A percentile compares a stretch with the other conserved stretches of the same genome.
Evolutionary conservation across 1,139 yeast genomes (phyloP).

Genomic region (Williopsis jadinii): DNA sequence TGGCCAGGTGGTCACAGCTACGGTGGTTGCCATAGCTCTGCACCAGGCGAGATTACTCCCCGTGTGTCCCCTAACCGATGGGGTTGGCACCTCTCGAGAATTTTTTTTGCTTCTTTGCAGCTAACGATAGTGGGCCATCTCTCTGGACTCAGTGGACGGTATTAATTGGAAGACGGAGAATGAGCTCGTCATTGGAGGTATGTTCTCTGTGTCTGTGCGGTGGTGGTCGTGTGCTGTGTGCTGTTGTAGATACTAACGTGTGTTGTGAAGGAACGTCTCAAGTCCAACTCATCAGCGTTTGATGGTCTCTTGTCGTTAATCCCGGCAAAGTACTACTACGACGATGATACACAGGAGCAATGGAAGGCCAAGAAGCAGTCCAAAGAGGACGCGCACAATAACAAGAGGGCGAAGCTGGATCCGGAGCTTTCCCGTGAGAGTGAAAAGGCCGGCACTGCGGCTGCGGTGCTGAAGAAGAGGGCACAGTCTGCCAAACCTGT

Average conservation of each 20-base stretch:
- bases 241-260: slow-evolving; percentile 2
- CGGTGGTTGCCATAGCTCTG: too few relatives aligned
- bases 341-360: slow-evolving; percentile 69
- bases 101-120: too few relatives aligned
- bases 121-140: too few relatives aligned
- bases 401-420: slow-evolving; percentile 67
- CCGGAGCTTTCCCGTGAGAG: slow-evolving; percentile 43
- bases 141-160: too few relatives aligned
- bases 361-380: slow-evolving; percentile 82
- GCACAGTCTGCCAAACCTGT: slow-evolving; percentile 55
- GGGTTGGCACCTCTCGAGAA: too few relatives aligned
- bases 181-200: slow-evolving; percentile 21
- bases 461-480: slow-evolving; percentile 54
- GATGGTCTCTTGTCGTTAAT: slow-evolving; percentile 85
- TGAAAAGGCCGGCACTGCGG: slow-evolving; percentile 54
- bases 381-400: slow-evolving; percentile 55
- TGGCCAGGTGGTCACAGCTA: too few relatives aligned
- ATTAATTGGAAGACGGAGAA: neutral
- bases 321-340: slow-evolving; percentile 89
- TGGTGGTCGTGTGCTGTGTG: neutral
- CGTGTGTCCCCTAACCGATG: too few relatives aligned
- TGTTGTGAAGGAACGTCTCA: slow-evolving; percentile 18
- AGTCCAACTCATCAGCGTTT: slow-evolving; percentile 60
- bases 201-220: slow-evolving; percentile 2
- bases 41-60: too few relatives aligned